Base-by-base conservation (phyloP, 495 filamentous ascomycete species). In the Penicillium argentinense region DNA sequence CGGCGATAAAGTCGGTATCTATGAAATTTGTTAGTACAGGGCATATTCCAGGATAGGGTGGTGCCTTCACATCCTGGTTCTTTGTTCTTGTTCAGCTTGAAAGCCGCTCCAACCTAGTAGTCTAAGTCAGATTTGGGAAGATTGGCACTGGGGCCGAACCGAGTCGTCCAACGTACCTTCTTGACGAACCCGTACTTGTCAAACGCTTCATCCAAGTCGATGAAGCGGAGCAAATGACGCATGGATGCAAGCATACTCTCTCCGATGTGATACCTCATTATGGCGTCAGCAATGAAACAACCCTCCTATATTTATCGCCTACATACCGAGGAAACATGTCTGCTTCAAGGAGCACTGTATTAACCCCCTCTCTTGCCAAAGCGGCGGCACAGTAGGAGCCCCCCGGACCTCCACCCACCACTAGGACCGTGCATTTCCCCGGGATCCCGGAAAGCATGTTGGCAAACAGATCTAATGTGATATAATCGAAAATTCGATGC, bases 241-340 rank as follows among this genome's bases (percentile, higher is more conserved):
- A 73, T 60, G 0, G 76, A 81, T 0, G 76, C 51, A 9, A 80
- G 57, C 67, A 78, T 69, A 47, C 70, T 75, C 53, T 81, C 53
- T 3, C 47, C 53, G n/a, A 56, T 47, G 27, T 56, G 53, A 22
- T 51, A 56, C 33, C 53, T 53, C n/a, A n/a, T n/a, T n/a, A n/a
- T n/a, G n/a, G n/a, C n/a, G 9, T 21, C n/a, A 16, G 11, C 13
- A 22, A 9, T 28, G 25, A 12, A 5, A 28, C 5, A 28, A 16
- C 17, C 16, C 30, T 16, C 11, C 23, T 27, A 5, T n/a, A n/a
- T n/a, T n/a, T n/a, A n/a, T n/a, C 14, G 12, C n/a, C 7, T n/a
- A 42, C 39, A 9, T 23, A 74, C 71, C 72, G 55, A 12, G 75
- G 75, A 23, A 76, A 74, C 5, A 56, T 55, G 7, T 77, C 74